phyloP scores from a whole-genome alignment of 257 asterid species.

The Scutellaria minor region DNA sequence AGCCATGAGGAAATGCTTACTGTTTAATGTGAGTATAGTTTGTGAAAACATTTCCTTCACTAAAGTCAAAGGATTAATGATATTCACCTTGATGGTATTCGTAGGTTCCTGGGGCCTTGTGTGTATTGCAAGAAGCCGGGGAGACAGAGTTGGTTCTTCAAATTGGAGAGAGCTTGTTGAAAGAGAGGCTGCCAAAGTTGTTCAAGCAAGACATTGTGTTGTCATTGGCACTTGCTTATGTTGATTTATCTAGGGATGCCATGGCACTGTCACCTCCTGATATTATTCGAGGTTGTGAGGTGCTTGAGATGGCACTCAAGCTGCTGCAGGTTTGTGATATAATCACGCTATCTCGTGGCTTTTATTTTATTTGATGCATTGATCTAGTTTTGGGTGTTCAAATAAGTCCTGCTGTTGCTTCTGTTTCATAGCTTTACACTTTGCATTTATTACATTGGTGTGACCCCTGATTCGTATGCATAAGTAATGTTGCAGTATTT shows the following conservation, averaged over 20 bases:
- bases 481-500: neutral
- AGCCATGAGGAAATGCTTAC: neutral
- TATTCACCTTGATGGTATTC: slow-evolving; percentile 19
- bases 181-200: slow-evolving; percentile 86
- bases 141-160: slow-evolving; percentile 86
- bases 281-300: slow-evolving; percentile 81
- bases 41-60: neutral
- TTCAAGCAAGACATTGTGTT: slow-evolving; percentile 93
- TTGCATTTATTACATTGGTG: slow-evolving; percentile 5
- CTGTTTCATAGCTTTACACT: neutral
- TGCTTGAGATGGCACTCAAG: slow-evolving; percentile 90
- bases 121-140: slow-evolving; percentile 94
- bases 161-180: slow-evolving; percentile 83
- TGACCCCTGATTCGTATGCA: neutral
- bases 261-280: slow-evolving; percentile 90
- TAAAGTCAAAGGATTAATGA: neutral
- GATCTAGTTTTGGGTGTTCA: slow-evolving; percentile 14
- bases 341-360: neutral
- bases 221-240: slow-evolving; percentile 92
- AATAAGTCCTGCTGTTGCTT: slow-evolving; percentile 1
- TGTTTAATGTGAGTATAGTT: neutral
- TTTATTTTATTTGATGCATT: neutral
- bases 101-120: slow-evolving; percentile 91
- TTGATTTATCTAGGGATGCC: slow-evolving; percentile 91
- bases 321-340: slow-evolving; percentile 71